Base-by-base conservation (phyloP, 106 monocot species). In the Dendrobium nobile region DNA sequence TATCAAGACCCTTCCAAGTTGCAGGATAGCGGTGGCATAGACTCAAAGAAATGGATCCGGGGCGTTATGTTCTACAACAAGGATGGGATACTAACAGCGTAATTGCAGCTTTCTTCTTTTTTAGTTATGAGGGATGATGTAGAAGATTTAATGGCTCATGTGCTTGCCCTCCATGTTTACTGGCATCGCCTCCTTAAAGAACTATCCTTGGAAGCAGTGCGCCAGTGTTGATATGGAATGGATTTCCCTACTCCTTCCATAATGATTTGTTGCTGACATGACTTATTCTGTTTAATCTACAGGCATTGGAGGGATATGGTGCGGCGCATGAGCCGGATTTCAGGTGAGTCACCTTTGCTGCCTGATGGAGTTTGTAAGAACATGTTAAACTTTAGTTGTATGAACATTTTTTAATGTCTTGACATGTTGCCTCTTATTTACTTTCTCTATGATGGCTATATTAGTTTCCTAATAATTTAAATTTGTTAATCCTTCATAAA, bases 211-310 rank as follows among this genome's bases (percentile, higher is more conserved):
- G 77, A 84, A 88, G 81, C 80, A 68, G 79, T 89, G 83, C 84
- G 85, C 86, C 84, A 86, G 81, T 99, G 79, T 91, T 93, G 90
- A 99, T 91, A 82, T 89, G 91, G 88, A 93, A 80, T 92, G 91
- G 89, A 86, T 91, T 89, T 93, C 85, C 82, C 81, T 90, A 80
- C 85, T 82, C 78, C 84, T 83, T 86, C 83, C 82, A 82, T 88
- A 80, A 83, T 68, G 85, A 80, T 87, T 91, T 81, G 79, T 85
- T 88, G 86, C 99, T 99, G 95, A 95, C 91, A 90, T 91, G 82
- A 77, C 82, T 99, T 99, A 95, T 99, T 98, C 99, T 99, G 93
- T 99, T 99, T 91, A 93, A 93, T 99, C 86, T 90, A 99, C 99
- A 99, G 99, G 95, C 99, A 86, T 86, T 92, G 82, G 91, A 92